Evolutionary conservation across 2,329 filamentous ascomycete genomes (phyloP).

Genomic region (Stemphylium beticola): DNA sequence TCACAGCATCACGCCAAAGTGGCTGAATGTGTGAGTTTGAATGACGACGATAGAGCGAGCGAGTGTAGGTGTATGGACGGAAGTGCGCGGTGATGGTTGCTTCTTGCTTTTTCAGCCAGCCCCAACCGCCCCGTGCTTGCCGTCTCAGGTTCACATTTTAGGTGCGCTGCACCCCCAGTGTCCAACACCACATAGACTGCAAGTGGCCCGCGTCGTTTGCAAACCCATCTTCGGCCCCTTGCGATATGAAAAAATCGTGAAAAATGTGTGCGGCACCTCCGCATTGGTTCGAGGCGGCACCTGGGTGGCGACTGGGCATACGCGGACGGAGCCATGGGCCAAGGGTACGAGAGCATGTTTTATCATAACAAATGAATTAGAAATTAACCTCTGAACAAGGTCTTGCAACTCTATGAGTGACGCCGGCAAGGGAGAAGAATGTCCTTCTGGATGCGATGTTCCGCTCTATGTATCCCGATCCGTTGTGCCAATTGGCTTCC

Average conservation of each 20-base stretch:
- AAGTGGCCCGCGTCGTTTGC: background rate
- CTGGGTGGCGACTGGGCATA: background rate
- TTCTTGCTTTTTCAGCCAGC: slow-evolving; percentile 5
- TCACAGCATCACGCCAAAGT: background rate
- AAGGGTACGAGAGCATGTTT: background rate
- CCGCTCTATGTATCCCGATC: slow-evolving; percentile 9
- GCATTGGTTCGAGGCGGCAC: background rate
- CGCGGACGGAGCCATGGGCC: too few relatives aligned
- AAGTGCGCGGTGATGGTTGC: background rate
- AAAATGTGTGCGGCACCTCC: background rate
- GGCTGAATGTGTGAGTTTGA: background rate
- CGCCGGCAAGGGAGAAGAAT: slow-evolving; percentile 2
- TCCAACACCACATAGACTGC: background rate
- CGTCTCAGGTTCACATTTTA: background rate
- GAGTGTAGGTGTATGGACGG: background rate
- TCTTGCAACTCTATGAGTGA: slow-evolving; percentile 1
- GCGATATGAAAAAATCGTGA: background rate
- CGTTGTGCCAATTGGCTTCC: slow-evolving; percentile 14
- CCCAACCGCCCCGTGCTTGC: background rate
- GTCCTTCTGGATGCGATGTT: slow-evolving; percentile 6
- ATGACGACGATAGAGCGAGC: background rate
- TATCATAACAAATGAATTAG: slow-evolving; percentile 8
- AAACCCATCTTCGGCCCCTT: background rate
- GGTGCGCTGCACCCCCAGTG: background rate
- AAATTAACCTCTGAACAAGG: slow-evolving; percentile 9